Evolutionary conservation across 306 rosid genomes (phyloP), one percentile per base, ranked within the genome.

Genomic region (Aeschynomene evenia): DNA sequence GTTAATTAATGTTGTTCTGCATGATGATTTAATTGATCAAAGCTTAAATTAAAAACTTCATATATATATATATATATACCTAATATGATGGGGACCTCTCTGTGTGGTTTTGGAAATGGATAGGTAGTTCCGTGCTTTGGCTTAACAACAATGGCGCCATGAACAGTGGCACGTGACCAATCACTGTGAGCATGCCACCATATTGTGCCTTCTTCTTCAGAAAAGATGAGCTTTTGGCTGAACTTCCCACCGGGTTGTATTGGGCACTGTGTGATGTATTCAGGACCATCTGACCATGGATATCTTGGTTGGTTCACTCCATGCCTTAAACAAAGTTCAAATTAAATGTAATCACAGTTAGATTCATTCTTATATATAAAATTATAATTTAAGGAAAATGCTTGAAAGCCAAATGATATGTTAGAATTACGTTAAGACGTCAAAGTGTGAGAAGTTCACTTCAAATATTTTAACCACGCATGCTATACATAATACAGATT

Each of bases 121-220:
- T 76, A 88, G 23, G 79, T 66, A 1, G 66, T 78, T 50, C 77
- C 75, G n/a, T 26, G 56, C 62, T 72, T 77, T 13, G 95, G 95
- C 36, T 66, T 70, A 23, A 88, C 23, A 6, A 81, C 56, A 43
- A 83, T 73, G 29, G 89, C 89, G 1, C 95, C 95, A 28, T 88
- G 81, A 63, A 88, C 89, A 0, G 95, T 88, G 34, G 91, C 89
- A 0, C 91, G 43, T 0, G 76, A 28, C 84, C 82, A 83, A 2
- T 73, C 81, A 66, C 89, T 88, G 3, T 85, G 90, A 14, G 94
- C 90, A 54, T 88, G 90, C 94, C 90, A 88, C 80, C 86, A 85
- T 0, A 88, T 5, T 3, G 94, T 88, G 22, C 86, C 90, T 79
- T 85, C 88, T 50, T 83, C 93, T 5, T 7, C 59, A 1, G 82